phyloP scores from a whole-genome alignment of 768 basidiomycete genomes.

The Naematelia aurantialba region DNA sequence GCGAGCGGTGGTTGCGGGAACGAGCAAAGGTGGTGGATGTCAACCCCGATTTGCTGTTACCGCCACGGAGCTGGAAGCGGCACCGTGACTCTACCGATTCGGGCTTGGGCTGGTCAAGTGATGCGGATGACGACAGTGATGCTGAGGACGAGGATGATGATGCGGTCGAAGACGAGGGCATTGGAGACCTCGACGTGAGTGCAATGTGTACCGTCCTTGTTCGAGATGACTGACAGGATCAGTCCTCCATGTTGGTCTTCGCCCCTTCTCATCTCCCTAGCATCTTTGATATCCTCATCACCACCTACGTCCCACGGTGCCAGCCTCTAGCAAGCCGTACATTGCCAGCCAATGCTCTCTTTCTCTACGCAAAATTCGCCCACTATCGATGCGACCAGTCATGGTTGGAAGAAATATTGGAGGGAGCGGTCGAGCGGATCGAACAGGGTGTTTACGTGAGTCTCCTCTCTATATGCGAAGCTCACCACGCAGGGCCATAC shows the following conservation, averaged over 20 bases:
- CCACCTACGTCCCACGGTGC: slow-evolving; percentile 66
- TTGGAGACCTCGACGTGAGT: slow-evolving; percentile 45
- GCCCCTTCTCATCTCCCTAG: slow-evolving; percentile 71
- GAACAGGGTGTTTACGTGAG: slow-evolving; percentile 89
- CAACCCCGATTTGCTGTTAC: slow-evolving; percentile 21
- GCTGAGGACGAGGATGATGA: slow-evolving; percentile 52
- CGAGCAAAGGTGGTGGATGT: slow-evolving; percentile 33
- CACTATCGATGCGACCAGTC: slow-evolving; percentile 62
- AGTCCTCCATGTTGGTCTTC: slow-evolving; percentile 76
- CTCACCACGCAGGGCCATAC: slow-evolving; percentile 61
- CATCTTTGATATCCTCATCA: slow-evolving; percentile 77
- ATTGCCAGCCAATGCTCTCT: slow-evolving; percentile 85
- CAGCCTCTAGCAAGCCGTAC: slow-evolving; percentile 57
- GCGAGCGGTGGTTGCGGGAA: slow-evolving; percentile 35
- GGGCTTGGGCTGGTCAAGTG: slow-evolving; percentile 4
- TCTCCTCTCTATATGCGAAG: slow-evolving; percentile 16
- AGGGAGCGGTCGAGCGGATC: slow-evolving; percentile 84
- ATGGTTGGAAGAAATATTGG: slow-evolving; percentile 88
- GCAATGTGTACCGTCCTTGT: background rate
- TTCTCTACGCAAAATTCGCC: slow-evolving; percentile 90
- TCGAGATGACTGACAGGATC: background rate
- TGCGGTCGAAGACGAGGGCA: slow-evolving; percentile 54
- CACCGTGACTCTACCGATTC: slow-evolving; percentile 10
- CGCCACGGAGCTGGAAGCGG: slow-evolving; percentile 44
- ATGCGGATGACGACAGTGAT: slow-evolving; percentile 52